Evolutionary conservation across 441 rosid species (phyloP).

Genomic region (Arabidopsis hybrid): DNA sequence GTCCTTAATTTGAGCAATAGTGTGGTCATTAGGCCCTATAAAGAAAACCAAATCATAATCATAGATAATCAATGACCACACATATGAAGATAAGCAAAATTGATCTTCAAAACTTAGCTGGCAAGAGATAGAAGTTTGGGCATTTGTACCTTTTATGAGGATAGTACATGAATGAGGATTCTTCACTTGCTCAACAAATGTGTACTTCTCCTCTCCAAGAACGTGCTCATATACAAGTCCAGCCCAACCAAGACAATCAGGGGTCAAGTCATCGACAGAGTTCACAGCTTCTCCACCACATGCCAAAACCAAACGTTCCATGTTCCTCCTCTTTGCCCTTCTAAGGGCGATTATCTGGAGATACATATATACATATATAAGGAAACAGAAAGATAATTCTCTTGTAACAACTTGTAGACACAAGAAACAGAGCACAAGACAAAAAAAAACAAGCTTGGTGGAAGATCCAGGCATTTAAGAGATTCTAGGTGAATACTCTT

Average conservation of each 20-base stretch:
- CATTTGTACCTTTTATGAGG: conserved; percentile 75
- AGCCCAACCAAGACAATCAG: conserved; percentile 96
- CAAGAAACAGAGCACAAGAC: background rate
- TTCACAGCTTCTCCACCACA: conserved; percentile 99
- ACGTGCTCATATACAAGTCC: conserved; percentile 93
- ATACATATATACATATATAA: conserved; percentile 17
- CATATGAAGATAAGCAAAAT: background rate
- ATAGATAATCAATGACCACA: conserved; percentile 15
- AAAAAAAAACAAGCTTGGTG: conserved; percentile 4
- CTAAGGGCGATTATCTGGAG: conserved; percentile 90
- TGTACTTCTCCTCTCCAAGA: conserved; percentile 95
- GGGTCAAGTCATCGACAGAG: conserved; percentile 86
- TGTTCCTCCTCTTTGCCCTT: conserved; percentile 97
- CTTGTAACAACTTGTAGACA: conserved; percentile 14
- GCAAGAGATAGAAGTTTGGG: conserved; percentile 16
- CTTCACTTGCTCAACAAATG: conserved; percentile 93
- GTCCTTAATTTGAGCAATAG: conserved; percentile 97
- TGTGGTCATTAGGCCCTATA: conserved; percentile 94
- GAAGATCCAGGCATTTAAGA: conserved; percentile 17
- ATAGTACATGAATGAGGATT: conserved; percentile 90
- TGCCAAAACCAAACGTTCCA: conserved; percentile 95
- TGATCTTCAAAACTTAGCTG: background rate
- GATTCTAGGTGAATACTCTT: background rate
- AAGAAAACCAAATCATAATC: background rate
- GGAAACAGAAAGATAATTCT: conserved; percentile 5